Base-by-base conservation (phyloP, 1,284 basidiomycete genomes). In the Ustilago xerochloae region DNA sequence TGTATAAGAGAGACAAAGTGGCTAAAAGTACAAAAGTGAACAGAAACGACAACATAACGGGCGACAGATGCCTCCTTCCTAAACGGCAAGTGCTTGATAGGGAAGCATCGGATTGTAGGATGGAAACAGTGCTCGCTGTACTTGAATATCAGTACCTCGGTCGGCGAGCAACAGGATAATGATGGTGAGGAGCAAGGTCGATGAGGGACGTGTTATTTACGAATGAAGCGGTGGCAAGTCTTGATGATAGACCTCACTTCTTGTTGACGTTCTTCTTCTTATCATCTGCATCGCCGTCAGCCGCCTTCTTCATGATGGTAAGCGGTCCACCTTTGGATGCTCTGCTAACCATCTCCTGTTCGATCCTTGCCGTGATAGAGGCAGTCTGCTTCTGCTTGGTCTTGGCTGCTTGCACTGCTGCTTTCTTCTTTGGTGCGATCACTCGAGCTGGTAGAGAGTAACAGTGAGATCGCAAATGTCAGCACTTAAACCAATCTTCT, bases 231-330 rank as follows among this genome's bases (percentile, higher is more conserved):
- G n/a, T n/a, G n/a, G n/a, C n/a, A n/a, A n/a, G n/a, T n/a, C n/a
- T n/a, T n/a, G n/a, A n/a, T n/a, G n/a, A n/a, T n/a, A n/a, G n/a
- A n/a, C 7, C 50, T 52, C 57, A 70, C 50, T 68, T 59, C 51
- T 77, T 71, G 57, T 67, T 75, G 36, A 38, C 38, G 51, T 73
- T 73, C 58, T 71, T 75, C 63, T 75, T 70, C 55, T 65, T 65
- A 47, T 70, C 63, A 24, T 67, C 62, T 26, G 89, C 90, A 77
- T 91, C 93, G 20, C 88, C 90, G 47, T 97, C 97, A 86, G 95
- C 92, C 36, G 89, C 98, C 77, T 93, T 93, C 46, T 96, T 94
- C 38, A 89, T 98, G 81, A 97, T 95, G 30, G 94, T 94, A 18
- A 78, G 55, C 6, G 75, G 75, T 2, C 75, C 75, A 36, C 75